Conservation (phyloP, 2,329 filamentous ascomycete genomes). For the Alternaria arbusti region DNA sequence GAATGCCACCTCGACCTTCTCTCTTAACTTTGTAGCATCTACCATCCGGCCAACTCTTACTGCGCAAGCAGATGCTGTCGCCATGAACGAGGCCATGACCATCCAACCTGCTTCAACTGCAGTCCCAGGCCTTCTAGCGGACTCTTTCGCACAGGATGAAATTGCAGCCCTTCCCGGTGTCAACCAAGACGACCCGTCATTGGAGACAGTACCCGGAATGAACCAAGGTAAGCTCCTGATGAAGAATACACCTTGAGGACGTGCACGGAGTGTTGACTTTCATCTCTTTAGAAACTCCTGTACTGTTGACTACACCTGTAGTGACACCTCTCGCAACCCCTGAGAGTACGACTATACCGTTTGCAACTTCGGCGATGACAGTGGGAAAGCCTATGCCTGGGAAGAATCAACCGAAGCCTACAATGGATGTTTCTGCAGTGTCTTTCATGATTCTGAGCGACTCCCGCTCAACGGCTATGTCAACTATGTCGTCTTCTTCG, state of each 20-base stretch:
- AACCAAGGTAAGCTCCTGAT: neutral
- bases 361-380: neutral
- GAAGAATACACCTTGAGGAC: neutral
- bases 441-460: neutral
- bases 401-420: slow-evolving; percentile 14
- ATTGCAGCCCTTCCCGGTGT: slow-evolving; percentile 6
- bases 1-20: neutral
- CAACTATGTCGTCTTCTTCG: neutral
- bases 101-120: neutral
- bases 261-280: neutral
- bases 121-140: neutral
- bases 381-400: slow-evolving; percentile 8
- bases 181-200: slow-evolving; percentile 6
- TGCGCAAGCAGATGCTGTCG: neutral
- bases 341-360: neutral
- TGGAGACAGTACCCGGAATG: neutral
- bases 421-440: neutral
- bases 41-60: neutral
- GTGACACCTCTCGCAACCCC: neutral
- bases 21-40: neutral
- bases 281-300: neutral
- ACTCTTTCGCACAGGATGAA: neutral
- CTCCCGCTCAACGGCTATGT: neutral
- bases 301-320: neutral
- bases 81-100: neutral